Evolutionary conservation across 768 basidiomycete genomes (phyloP), one percentile per base, ranked within the genome.

Genomic region (Kwoniella sp.): DNA sequence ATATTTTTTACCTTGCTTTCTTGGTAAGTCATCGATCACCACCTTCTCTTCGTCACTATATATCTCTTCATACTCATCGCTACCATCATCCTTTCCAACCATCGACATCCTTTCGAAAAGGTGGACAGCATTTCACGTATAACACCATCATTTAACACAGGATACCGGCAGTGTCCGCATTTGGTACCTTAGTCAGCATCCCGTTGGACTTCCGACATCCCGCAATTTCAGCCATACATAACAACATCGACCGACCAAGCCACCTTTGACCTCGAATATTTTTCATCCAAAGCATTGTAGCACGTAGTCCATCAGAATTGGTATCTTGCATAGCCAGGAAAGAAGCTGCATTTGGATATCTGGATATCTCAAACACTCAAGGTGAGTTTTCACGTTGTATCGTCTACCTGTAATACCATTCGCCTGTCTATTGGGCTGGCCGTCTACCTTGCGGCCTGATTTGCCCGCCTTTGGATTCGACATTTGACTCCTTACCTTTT

Each of bases 81-180:
- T 44, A 19, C 3, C 17, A 10, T 44, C 17, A 15, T 44, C 40
- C 17, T 44, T 9, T 15, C 17, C 17, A 15, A 44, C 40, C 40
- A 9, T 44, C 4, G 17, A 9, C 17, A 44, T 44, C 40, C 40
- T 44, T 44, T 44, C 40, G 40, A 44, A 44, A 44, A 44, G 17
- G 40, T 9, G 4, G 17, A 10, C n/a, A n/a, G n/a, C n/a, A n/a
- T n/a, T n/a, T n/a, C n/a, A n/a, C n/a, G n/a, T n/a, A n/a, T n/a
- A n/a, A n/a, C 52, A 53, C n/a, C 52, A 53, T 29, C 52, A 53
- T n/a, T n/a, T n/a, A n/a, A n/a, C n/a, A n/a, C n/a, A n/a, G n/a
- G n/a, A n/a, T n/a, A 44, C 40, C 40, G 40, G 40, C 40, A 44
- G 40, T 44, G 17, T 44, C 40, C 40, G 40, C 40, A 44, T 44